Conservation (phyloP, 1,284 basidiomycete species). For the Abortiporus biennis region DNA sequence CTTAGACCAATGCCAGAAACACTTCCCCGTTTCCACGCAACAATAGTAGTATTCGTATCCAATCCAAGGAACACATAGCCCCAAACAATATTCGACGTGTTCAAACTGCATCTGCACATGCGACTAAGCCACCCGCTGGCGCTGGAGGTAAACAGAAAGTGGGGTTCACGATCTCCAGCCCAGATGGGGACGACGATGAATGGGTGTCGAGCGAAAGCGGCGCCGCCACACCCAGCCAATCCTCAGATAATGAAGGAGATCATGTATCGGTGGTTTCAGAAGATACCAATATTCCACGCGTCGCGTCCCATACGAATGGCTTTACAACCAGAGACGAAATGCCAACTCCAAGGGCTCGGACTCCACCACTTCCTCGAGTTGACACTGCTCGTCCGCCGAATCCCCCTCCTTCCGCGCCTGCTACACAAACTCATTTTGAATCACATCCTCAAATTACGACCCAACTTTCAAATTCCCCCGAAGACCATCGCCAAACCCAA, state of each 20-base stretch:
- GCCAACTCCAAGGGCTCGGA: conserved; percentile 28
- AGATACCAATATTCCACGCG: conserved; percentile 12
- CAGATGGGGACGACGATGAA: conserved; percentile 59
- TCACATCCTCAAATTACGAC: conserved; percentile 6
- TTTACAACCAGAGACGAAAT: conserved; percentile 17
- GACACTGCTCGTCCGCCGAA: conserved; percentile 18
- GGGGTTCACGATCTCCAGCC: conserved; percentile 54
- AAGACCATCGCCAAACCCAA: conserved; percentile 15
- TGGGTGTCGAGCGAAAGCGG: conserved; percentile 76
- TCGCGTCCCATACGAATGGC: conserved; percentile 16
- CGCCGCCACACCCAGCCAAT: conserved; percentile 51
- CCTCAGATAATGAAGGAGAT: conserved; percentile 30
- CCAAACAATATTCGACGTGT: conserved; percentile 19
- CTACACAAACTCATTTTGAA: conserved; percentile 13
- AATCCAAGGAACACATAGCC: conserved; percentile 44
- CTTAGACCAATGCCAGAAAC: conserved; percentile 9
- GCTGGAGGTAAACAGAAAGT: conserved; percentile 33
- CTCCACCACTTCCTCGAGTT: conserved; percentile 27
- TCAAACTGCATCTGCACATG: conserved; percentile 27
- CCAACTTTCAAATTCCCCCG: conserved; percentile 8
- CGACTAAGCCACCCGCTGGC: conserved; percentile 23
- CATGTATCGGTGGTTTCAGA: no score
- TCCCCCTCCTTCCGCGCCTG: conserved; percentile 14
- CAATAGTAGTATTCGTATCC: conserved; percentile 43
- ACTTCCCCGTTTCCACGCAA: conserved; percentile 35